Percentiles rank a stretch among this genome's conserved stretches.
phyloP scores from a whole-genome alignment of 176 grass and related monocot species.

The Bothriochloa decipiens region DNA sequence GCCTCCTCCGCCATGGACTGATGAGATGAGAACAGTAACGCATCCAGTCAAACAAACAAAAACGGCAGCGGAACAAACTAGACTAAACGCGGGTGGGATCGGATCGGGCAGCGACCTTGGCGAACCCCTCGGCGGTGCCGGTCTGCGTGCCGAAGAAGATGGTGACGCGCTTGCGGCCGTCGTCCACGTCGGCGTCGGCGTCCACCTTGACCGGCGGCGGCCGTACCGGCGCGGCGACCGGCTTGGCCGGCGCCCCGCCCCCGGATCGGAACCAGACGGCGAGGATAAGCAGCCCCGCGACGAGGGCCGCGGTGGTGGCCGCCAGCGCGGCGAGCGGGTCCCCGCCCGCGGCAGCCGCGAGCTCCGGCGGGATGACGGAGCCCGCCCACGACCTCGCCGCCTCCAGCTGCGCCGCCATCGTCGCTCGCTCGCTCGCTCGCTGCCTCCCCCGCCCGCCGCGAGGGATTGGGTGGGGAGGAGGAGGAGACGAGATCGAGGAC shows the following conservation, averaged over 20 bases:
- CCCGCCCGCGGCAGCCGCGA: constrained; percentile 50
- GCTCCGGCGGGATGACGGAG: constrained; percentile 48
- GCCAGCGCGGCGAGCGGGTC: constrained; percentile 53
- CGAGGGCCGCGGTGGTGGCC: constrained; percentile 61
- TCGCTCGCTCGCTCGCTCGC: constrained; percentile 35
- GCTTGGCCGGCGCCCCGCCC: neutral
- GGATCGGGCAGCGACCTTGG: constrained; percentile 66
- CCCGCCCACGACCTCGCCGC: constrained; percentile 64
- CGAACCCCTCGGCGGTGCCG: constrained; percentile 90
- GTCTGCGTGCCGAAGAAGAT: constrained; percentile 99
- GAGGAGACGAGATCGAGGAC: constrained; percentile 33
- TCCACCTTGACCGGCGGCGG: constrained; percentile 48
- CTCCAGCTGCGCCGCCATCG: constrained; percentile 53
- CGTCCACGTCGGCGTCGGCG: constrained; percentile 54
- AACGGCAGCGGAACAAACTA: neutral
- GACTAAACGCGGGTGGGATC: constrained; percentile 23
- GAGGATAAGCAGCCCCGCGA: constrained; percentile 57
- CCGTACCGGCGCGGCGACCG: constrained; percentile 19
- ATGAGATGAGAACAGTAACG: neutral
- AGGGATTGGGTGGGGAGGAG: constrained; percentile 35
- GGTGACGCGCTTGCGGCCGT: constrained; percentile 74
- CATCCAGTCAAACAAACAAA: neutral
- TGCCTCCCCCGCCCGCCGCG: constrained; percentile 17
- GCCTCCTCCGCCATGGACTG: constrained; percentile 83
- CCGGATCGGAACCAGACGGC: constrained; percentile 70